Evolutionary conservation across 768 basidiomycete species (phyloP).

Genomic region (Agrocybe chaxingu): DNA sequence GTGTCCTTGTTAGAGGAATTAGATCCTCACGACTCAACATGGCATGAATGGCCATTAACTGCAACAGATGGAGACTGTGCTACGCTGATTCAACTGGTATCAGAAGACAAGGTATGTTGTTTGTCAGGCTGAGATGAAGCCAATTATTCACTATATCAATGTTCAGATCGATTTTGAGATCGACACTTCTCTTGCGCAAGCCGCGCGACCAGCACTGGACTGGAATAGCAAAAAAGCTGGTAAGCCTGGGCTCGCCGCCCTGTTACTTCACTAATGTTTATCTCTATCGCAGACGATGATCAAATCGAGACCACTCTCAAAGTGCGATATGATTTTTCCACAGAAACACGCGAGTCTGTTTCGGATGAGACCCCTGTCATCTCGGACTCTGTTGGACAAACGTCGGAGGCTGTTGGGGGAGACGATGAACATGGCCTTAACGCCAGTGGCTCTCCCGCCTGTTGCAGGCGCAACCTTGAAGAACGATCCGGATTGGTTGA

Average conservation of each 20-base stretch:
- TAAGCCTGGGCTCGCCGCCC: slow-evolving; percentile 24
- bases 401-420: background rate
- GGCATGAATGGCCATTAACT: slow-evolving; percentile 77
- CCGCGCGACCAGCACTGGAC: slow-evolving; percentile 55
- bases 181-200: slow-evolving; percentile 59
- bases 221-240: slow-evolving; percentile 92
- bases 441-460: slow-evolving; percentile 38
- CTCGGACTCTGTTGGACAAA: slow-evolving; percentile 1
- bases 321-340: slow-evolving; percentile 31
- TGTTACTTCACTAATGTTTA: background rate
- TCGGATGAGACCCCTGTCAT: slow-evolving; percentile 14
- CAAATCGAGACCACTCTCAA: slow-evolving; percentile 71
- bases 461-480: slow-evolving; percentile 37
- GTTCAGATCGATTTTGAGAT: slow-evolving; percentile 68
- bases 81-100: slow-evolving; percentile 75
- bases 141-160: background rate
- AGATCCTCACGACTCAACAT: slow-evolving; percentile 44
- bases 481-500: slow-evolving; percentile 31
- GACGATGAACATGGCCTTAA: slow-evolving; percentile 40
- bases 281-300: slow-evolving; percentile 63
- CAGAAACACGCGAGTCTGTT: slow-evolving; percentile 19
- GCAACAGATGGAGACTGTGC: slow-evolving; percentile 82
- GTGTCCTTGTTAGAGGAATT: slow-evolving; percentile 53
- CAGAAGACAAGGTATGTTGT: slow-evolving; percentile 62
- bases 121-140: background rate